phyloP scores from a whole-genome alignment of 1,139 yeast species.

The Diutina pseudorugosa region DNA sequence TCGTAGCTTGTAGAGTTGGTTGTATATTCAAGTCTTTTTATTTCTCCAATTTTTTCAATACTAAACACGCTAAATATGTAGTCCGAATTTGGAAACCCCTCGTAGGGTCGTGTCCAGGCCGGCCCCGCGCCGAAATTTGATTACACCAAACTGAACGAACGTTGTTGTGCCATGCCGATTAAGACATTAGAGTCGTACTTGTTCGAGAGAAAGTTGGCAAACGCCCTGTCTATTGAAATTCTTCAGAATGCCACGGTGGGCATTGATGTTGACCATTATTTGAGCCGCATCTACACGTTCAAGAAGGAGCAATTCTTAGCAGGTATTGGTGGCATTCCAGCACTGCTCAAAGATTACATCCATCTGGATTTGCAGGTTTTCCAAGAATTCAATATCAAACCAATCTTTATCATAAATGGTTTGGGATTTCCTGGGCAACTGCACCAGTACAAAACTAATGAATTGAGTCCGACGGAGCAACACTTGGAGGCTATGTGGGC shows the following conservation, averaged over 20 bases:
- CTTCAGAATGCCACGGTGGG: conserved; percentile 66
- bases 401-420: conserved; percentile 67
- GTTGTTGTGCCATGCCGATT: conserved; percentile 30
- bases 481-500: conserved; percentile 37
- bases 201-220: conserved; percentile 56
- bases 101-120: neutral
- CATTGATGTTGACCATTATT: conserved; percentile 74
- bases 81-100: neutral
- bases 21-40: no score
- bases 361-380: conserved; percentile 54
- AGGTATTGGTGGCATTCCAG: conserved; percentile 79
- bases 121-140: neutral
- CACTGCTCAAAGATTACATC: conserved; percentile 44
- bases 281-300: conserved; percentile 46
- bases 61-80: neutral
- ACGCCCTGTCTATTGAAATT: conserved; percentile 51
- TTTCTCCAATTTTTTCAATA: neutral
- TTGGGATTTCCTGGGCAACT: conserved; percentile 25
- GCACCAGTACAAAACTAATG: conserved; percentile 20
- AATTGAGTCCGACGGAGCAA: conserved; percentile 33
- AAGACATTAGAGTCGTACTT: conserved; percentile 61
- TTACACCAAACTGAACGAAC: neutral
- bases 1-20: neutral
- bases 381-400: conserved; percentile 51
- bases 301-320: conserved; percentile 63